Evolutionary conservation across 495 filamentous ascomycete species (phyloP).

Genomic region (Acidomyces sp.): DNA sequence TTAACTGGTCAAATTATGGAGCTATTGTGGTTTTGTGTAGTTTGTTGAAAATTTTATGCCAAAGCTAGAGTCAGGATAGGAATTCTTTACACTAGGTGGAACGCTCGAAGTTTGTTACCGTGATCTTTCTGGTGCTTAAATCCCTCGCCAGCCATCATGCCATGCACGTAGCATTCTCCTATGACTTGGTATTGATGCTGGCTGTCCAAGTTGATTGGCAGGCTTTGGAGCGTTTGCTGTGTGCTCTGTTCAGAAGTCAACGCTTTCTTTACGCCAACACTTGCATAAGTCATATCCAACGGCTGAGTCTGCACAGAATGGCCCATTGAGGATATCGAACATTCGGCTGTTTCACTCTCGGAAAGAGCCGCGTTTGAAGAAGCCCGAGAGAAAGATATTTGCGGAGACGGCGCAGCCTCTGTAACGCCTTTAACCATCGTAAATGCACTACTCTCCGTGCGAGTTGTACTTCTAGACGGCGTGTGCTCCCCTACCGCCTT

Average conservation of each 20-base stretch:
- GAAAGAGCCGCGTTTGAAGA: not conserved
- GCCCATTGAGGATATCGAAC: not conserved
- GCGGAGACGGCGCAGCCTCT: not conserved
- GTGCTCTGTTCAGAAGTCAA: not conserved
- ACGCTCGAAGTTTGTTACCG: conserved; percentile 2
- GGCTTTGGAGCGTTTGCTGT: not conserved
- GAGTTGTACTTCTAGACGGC: not conserved
- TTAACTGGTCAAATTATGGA: too few species aligned
- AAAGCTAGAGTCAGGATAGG: too few species aligned
- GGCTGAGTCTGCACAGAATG: not conserved
- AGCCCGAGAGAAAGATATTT: conserved; percentile 2
- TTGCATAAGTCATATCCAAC: not conserved
- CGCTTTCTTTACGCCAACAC: not conserved
- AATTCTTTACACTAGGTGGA: conserved; percentile 4
- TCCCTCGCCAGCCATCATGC: conserved; percentile 15
- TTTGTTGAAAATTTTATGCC: too few species aligned
- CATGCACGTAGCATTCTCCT: conserved; percentile 16
- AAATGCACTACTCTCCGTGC: not conserved
- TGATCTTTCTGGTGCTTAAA: conserved; percentile 11
- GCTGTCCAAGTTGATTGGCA: not conserved
- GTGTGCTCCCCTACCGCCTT: not conserved
- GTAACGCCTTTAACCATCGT: not conserved
- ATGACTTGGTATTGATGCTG: conserved; percentile 10
- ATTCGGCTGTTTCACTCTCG: not conserved
- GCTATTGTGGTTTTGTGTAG: too few species aligned